A percentile compares a stretch with the other conserved stretches of the same genome.
phyloP scores from a whole-genome alignment of 192 early-diverging fungal genomes.

The Bifiguratus adelaidae region DNA sequence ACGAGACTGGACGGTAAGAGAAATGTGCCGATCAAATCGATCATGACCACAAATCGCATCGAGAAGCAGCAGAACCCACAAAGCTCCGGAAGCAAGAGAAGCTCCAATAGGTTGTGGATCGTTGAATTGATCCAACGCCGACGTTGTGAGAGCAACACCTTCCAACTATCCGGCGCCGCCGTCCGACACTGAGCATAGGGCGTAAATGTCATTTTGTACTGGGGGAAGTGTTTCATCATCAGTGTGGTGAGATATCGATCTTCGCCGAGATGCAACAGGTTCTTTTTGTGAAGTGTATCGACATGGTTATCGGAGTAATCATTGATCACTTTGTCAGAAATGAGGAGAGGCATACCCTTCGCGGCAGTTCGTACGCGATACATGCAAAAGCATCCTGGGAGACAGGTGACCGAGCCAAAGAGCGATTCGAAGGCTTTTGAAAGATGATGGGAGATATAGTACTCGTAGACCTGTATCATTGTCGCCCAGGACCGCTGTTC shows the following conservation, averaged over 20 bases:
- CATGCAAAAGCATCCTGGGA: slow-evolving; percentile 82
- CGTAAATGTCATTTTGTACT: slow-evolving; percentile 87
- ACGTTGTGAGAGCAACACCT: slow-evolving; percentile 83
- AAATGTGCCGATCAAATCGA: slow-evolving; percentile 79
- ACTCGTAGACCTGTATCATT: slow-evolving; percentile 95
- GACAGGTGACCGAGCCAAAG: slow-evolving; percentile 71
- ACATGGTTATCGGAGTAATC: slow-evolving; percentile 87
- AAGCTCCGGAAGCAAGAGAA: slow-evolving; percentile 73
- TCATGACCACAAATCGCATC: slow-evolving; percentile 92
- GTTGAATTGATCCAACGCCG: slow-evolving; percentile 99
- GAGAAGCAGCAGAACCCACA: slow-evolving; percentile 97
- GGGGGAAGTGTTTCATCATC: slow-evolving; percentile 96
- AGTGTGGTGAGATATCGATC: slow-evolving; percentile 95
- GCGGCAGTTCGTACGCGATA: slow-evolving; percentile 60
- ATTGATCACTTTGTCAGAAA: slow-evolving; percentile 63
- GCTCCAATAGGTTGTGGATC: slow-evolving; percentile 88
- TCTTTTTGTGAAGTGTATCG: slow-evolving; percentile 96
- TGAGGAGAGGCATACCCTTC: slow-evolving; percentile 66
- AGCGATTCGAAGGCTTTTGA: slow-evolving; percentile 79
- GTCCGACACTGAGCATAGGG: slow-evolving; percentile 84
- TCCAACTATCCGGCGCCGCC: slow-evolving; percentile 83
- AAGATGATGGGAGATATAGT: slow-evolving; percentile 85
- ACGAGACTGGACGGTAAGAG: slow-evolving; percentile 69
- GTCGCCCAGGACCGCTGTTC: slow-evolving; percentile 86
- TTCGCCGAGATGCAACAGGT: slow-evolving; percentile 88